Percentiles rank a stretch among this genome's conserved stretches.
Conservation (phyloP, 202 grass and related monocot species). For the Sporobolus alterniflorus region DNA sequence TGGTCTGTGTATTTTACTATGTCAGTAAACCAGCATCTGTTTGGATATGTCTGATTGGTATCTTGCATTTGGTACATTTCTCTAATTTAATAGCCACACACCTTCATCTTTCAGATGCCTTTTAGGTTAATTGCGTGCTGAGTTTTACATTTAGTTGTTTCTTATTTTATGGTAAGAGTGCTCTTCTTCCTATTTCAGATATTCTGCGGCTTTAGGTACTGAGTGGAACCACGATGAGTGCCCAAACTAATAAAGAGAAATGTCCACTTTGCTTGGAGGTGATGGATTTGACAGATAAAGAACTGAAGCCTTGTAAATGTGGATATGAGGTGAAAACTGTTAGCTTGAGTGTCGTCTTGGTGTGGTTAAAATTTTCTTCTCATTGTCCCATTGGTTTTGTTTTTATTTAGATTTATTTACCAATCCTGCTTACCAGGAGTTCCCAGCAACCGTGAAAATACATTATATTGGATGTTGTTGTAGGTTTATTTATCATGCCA, state of each 20-base stretch:
- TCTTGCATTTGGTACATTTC: not conserved
- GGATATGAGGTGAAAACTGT: conserved; percentile 66
- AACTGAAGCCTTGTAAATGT: conserved; percentile 77
- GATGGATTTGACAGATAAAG: conserved; percentile 75
- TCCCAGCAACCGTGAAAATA: not conserved
- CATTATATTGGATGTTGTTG: not conserved
- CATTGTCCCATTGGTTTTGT: not conserved
- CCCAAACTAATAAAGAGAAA: conserved; percentile 43
- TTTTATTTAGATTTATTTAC: not conserved
- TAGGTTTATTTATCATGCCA: conserved; percentile 5
- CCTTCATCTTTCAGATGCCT: not conserved
- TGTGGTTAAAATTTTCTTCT: conserved; percentile 6
- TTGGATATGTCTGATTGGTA: not conserved
- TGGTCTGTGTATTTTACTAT: not conserved
- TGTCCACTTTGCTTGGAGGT: conserved; percentile 61
- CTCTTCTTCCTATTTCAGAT: conserved; percentile 31
- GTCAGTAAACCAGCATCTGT: not conserved
- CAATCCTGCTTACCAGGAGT: not conserved
- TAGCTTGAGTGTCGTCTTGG: conserved; percentile 1
- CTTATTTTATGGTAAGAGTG: not conserved
- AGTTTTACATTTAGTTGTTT: not conserved
- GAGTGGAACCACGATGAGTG: conserved; percentile 48
- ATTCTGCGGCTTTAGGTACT: conserved; percentile 3
- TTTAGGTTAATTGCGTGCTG: not conserved
- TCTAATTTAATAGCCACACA: not conserved